A percentile compares a stretch with the other conserved stretches of the same genome.
Evolutionary conservation across 2,329 filamentous ascomycete species (phyloP).

Genomic region (Polytolypa hystricis): DNA sequence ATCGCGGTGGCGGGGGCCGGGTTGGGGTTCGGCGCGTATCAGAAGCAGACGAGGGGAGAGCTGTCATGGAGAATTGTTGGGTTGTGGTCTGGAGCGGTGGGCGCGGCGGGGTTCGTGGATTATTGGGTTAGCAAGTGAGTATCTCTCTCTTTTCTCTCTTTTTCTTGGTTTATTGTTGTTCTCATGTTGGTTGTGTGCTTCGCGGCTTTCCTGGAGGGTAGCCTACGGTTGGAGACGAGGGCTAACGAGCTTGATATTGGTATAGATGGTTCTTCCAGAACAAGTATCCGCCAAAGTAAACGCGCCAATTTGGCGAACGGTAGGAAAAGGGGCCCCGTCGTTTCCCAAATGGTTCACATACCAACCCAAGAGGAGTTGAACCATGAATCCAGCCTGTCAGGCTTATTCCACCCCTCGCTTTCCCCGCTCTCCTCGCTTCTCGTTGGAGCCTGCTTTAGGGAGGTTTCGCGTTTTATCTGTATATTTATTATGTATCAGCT

Average conservation of each 20-base stretch:
- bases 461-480: too few species aligned
- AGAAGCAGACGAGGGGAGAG: conserved; percentile 34
- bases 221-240: conserved; percentile 4
- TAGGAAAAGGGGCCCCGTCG: too few species aligned
- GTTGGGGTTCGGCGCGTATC: conserved; percentile 38
- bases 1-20: conserved; percentile 30
- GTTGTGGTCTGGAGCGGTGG: conserved; percentile 32
- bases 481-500: too few species aligned
- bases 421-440: too few species aligned
- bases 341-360: too few species aligned
- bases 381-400: too few species aligned
- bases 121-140: conserved; percentile 42
- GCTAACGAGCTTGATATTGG: not conserved
- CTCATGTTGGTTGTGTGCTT: too few species aligned
- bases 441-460: too few species aligned
- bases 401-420: too few species aligned
- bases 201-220: not conserved
- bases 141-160: conserved; percentile 1
- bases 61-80: conserved; percentile 37
- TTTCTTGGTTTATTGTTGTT: too few species aligned
- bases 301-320: too few species aligned
- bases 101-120: conserved; percentile 34
- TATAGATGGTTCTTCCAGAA: conserved; percentile 40
- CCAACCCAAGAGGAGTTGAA: too few species aligned
- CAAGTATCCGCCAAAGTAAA: conserved; percentile 39